Percentiles rank a stretch among this genome's conserved stretches.
These are phyloP conservation scores for Rhodotorula mucilaginosa DNA, from an alignment of 1,284 basidiomycete species.

Conservation along the genomic window DNA sequence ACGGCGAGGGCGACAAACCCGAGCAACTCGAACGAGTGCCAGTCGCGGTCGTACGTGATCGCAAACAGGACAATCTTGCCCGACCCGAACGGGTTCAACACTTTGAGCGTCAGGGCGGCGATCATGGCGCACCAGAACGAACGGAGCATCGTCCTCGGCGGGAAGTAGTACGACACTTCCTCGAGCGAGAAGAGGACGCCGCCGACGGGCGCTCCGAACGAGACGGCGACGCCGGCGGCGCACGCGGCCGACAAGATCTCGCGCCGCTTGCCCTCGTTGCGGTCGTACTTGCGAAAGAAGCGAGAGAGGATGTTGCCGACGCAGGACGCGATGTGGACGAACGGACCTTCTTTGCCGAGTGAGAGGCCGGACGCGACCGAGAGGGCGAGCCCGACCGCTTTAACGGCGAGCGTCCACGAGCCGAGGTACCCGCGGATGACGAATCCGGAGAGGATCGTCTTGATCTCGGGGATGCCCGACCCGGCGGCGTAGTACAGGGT, in stretches of 20 bases:
- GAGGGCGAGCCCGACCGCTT: conserved; percentile 81
- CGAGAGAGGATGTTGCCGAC: conserved; percentile 92
- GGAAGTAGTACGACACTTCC: conserved; percentile 87
- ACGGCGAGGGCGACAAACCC: conserved; percentile 83
- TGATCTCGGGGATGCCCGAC: conserved; percentile 94
- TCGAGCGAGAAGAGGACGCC: conserved; percentile 60
- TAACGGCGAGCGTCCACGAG: conserved; percentile 75
- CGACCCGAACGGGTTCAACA: conserved; percentile 83
- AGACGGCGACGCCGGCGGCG: conserved; percentile 58
- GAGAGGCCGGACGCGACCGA: conserved; percentile 87
- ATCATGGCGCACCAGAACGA: conserved; percentile 87
- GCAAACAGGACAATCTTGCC: conserved; percentile 53
- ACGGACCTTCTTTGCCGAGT: conserved; percentile 88
- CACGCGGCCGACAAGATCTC: conserved; percentile 87
- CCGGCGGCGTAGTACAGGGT: conserved; percentile 64
- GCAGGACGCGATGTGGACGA: conserved; percentile 94
- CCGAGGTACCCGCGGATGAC: conserved; percentile 87
- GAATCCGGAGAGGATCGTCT: conserved; percentile 84
- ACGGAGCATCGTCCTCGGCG: conserved; percentile 67
- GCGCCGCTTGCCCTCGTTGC: conserved; percentile 72
- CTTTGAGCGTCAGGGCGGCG: conserved; percentile 79
- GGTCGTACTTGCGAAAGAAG: conserved; percentile 64
- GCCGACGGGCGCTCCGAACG: conserved; percentile 46
- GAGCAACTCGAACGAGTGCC: conserved; percentile 78
- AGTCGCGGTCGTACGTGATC: conserved; percentile 79